Evolutionary conservation across 2,329 filamentous ascomycete species (phyloP).

Genomic region (Colletotrichum sp.): DNA sequence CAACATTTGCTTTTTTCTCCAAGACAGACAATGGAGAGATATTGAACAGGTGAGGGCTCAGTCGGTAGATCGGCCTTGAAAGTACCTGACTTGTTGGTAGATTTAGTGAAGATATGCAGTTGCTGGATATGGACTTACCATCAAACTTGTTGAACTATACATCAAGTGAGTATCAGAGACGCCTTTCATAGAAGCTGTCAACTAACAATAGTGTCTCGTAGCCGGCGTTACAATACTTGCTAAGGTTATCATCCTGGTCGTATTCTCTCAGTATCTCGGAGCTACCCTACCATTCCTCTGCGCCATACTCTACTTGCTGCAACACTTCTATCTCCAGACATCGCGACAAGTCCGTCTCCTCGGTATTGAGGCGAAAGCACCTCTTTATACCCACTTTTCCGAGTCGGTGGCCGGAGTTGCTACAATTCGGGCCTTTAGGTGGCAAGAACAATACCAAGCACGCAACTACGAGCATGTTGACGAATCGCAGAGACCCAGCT

Average conservation of each 20-base stretch:
- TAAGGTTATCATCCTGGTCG: neutral
- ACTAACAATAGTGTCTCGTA: neutral
- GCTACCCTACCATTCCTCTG: conserved; percentile 28
- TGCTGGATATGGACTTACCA: conserved; percentile 14
- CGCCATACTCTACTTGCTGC: conserved; percentile 30
- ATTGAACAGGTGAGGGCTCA: neutral
- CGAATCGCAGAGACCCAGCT: neutral
- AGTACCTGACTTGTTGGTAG: neutral
- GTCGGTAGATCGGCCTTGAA: rapidly evolving
- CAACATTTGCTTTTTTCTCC: neutral
- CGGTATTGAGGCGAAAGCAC: conserved; percentile 37
- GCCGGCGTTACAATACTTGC: neutral
- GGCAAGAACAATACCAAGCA: neutral
- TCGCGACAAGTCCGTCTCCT: conserved; percentile 37
- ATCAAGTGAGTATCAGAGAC: neutral
- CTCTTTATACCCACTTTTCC: conserved; percentile 35
- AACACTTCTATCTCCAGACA: conserved; percentile 37
- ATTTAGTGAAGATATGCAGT: conserved; percentile 15
- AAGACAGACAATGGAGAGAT: neutral
- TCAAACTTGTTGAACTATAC: conserved; percentile 2
- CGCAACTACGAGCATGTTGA: neutral
- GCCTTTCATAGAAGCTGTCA: neutral
- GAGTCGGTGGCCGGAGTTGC: conserved; percentile 25
- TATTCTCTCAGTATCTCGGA: conserved; percentile 27
- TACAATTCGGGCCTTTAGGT: conserved; percentile 25